Evolutionary conservation across 495 filamentous ascomycete species (phyloP).

Genomic region (Daldinia loculata): DNA sequence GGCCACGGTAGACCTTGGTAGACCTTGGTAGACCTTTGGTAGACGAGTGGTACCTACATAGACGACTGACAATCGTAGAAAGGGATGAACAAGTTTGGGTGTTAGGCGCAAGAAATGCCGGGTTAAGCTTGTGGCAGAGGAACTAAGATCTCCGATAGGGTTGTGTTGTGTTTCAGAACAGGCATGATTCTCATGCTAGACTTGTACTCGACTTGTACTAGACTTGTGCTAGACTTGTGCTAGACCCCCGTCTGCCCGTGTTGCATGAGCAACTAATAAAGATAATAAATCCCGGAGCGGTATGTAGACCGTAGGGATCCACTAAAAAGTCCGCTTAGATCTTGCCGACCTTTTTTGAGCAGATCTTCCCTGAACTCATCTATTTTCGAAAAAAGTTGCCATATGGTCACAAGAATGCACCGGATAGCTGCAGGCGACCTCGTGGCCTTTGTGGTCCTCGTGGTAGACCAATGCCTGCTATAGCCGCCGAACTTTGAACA

Average conservation of each 20-base stretch:
- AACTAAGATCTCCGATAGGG: conserved; percentile 44
- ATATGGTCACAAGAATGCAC: conserved; percentile 30
- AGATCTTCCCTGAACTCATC: conserved; percentile 16
- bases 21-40: neutral
- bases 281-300: conserved; percentile 30
- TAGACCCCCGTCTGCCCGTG: neutral
- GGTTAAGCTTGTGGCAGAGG: conserved; percentile 28
- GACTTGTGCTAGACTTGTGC: neutral
- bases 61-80: conserved; percentile 16
- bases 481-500: conserved; percentile 16
- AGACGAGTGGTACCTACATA: neutral
- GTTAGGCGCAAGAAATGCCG: conserved; percentile 30
- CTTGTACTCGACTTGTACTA: neutral
- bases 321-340: conserved; percentile 12
- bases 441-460: conserved; percentile 5
- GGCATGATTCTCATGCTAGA: conserved; percentile 40
- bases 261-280: conserved; percentile 20
- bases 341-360: conserved; percentile 18
- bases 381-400: conserved; percentile 13
- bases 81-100: conserved; percentile 24
- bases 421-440: conserved; percentile 26
- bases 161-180: conserved; percentile 41
- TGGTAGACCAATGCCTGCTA: neutral
- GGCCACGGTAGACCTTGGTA: conserved; percentile 23
- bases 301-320: conserved; percentile 1